phyloP scores from a whole-genome alignment of 805 yeast species.

The Cyberlindnera euphorbiiphila region DNA sequence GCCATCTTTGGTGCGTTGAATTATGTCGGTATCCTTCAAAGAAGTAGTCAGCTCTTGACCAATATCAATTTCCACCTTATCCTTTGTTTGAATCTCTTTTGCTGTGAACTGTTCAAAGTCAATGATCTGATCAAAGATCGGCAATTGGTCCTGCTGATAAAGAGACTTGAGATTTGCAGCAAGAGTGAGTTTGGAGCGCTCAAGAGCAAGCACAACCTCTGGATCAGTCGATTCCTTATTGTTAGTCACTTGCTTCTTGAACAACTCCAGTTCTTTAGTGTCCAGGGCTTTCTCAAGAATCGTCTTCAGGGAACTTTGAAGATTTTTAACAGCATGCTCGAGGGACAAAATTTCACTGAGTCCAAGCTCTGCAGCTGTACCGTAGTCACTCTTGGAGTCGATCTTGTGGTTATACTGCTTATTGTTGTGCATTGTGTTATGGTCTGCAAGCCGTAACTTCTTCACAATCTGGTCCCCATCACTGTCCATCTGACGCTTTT shows the following conservation, averaged over 20 bases:
- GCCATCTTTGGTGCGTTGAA: slow-evolving; percentile 14
- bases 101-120: slow-evolving; percentile 31
- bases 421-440: background rate
- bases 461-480: slow-evolving; percentile 5
- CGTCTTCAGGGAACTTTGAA: slow-evolving; percentile 48
- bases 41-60: slow-evolving; percentile 1
- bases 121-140: slow-evolving; percentile 52
- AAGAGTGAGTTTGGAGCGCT: slow-evolving; percentile 51
- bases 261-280: slow-evolving; percentile 35
- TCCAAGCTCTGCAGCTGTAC: slow-evolving; percentile 3
- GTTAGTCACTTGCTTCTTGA: slow-evolving; percentile 22
- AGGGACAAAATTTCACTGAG: slow-evolving; percentile 30
- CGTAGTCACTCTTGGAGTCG: background rate
- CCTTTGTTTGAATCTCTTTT: background rate
- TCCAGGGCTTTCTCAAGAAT: slow-evolving; percentile 58
- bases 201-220: slow-evolving; percentile 46
- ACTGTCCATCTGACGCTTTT: background rate
- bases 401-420: slow-evolving; percentile 7
- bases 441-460: slow-evolving; percentile 6
- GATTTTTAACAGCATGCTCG: slow-evolving; percentile 50
- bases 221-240: slow-evolving; percentile 31
- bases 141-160: slow-evolving; percentile 44
- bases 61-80: slow-evolving; percentile 10
- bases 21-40: slow-evolving; percentile 24
- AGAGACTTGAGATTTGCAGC: slow-evolving; percentile 58